These are phyloP conservation scores for Synchytrium microbalum DNA, from an alignment of 371 early-diverging fungal genomes.

Conservation along the genomic window DNA sequence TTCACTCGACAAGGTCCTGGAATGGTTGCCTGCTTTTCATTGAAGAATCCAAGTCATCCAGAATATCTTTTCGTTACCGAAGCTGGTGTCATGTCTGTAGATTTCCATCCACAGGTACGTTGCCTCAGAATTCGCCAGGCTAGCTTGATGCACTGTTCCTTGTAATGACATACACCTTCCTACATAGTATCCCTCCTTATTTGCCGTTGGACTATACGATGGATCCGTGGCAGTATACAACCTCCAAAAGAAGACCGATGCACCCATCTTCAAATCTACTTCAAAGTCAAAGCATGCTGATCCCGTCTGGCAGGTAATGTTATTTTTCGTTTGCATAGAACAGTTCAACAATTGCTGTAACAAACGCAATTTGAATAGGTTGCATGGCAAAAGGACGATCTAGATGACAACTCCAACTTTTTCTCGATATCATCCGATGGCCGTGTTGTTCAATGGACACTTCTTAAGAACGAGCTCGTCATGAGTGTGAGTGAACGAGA, in stretches of 20 bases:
- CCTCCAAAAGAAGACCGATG: slow-evolving; percentile 38
- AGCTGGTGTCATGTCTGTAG: slow-evolving; percentile 46
- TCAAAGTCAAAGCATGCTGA: slow-evolving; percentile 22
- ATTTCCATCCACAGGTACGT: slow-evolving; percentile 44
- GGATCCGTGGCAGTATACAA: slow-evolving; percentile 47
- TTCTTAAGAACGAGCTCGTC: slow-evolving; percentile 46
- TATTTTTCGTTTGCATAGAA: background rate
- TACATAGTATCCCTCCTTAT: slow-evolving; percentile 42
- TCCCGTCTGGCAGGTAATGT: slow-evolving; percentile 28
- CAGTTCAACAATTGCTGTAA: background rate
- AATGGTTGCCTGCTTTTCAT: slow-evolving; percentile 45
- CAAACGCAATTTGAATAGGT: slow-evolving; percentile 16
- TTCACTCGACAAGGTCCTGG: slow-evolving; percentile 51
- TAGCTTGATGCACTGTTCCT: background rate
- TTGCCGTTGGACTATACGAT: slow-evolving; percentile 52
- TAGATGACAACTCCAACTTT: slow-evolving; percentile 51
- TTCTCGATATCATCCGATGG: slow-evolving; percentile 50
- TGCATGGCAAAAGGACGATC: slow-evolving; percentile 52
- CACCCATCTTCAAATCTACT: slow-evolving; percentile 32
- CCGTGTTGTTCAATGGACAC: slow-evolving; percentile 44
- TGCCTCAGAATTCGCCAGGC: slow-evolving; percentile 1
- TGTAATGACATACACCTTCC: background rate
- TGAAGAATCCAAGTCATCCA: slow-evolving; percentile 51
- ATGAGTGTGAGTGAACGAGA: slow-evolving; percentile 25
- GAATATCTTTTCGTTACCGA: slow-evolving; percentile 44